Base-by-base conservation (phyloP, 345 rosid genomes). In the Citrus maxima region DNA sequence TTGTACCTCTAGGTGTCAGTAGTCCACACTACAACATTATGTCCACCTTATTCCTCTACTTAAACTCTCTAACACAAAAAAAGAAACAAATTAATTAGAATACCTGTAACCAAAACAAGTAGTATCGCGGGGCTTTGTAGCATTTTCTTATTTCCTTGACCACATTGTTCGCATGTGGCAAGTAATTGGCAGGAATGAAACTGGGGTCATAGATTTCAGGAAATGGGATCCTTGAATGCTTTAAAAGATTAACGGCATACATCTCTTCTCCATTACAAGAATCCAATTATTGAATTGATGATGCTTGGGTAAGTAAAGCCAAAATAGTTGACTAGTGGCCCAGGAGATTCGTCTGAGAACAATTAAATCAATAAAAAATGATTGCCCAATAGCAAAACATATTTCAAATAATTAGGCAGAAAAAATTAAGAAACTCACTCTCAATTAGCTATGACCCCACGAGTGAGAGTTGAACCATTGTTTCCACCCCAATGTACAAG, bases 1-100 rank as follows among this genome's bases (percentile, higher is more conserved):
- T 97, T 93, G 85, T 96, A 96, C 89, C 98, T 88, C 86, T 96
- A 97, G 6, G 97, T 93, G 93, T 96, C 94, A 25, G 99, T 98
- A 12, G 99, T 96, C 99, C 98, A 96, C 60, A 93, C 32, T 72
- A 40, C 25, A 69, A 28, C 12, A 27, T 42, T 24, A 46, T 4
- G 25, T 6, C 7, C 21, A 40, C 13, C 49, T 40, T 40, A 4
- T 9, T 8, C 46, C 9, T 40, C 46, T 8, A 2, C 12, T 40
- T 5, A 34, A 38, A 38, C 10, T 38, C 40, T 7, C 40, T 7
- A 38, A 38, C 10, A 37, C 72, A 24, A 4, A 18, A 1, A 10
- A 40, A 10, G 28, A 25, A 58, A 58, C 25, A 51, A 35, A 51
- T 40, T 42, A 19, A 54, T 54, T 51, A 64, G 25, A 22, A 72